Evolutionary conservation across 2,329 filamentous ascomycete species (phyloP).

Genomic region (Taxawa tesnikishii): DNA sequence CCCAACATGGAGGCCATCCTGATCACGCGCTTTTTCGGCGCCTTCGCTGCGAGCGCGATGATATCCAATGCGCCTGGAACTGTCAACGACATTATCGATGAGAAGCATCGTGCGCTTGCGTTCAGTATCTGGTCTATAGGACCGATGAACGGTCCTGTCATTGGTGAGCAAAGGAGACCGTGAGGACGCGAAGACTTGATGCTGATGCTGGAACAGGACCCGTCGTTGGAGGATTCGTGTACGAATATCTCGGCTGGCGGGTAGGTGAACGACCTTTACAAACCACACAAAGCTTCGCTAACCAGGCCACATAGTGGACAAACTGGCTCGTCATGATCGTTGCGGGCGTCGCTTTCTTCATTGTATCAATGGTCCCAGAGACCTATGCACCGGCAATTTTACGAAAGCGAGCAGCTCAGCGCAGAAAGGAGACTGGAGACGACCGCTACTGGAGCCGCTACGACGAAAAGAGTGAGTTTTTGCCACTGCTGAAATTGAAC

Average conservation of each 20-base stretch:
- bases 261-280: conserved; percentile 49
- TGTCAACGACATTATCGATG: conserved; percentile 69
- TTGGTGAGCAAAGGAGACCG: too few species aligned
- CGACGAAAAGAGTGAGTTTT: conserved; percentile 56
- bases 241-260: conserved; percentile 72
- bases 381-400: conserved; percentile 66
- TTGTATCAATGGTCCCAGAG: conserved; percentile 53
- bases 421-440: conserved; percentile 58
- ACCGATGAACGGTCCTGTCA: conserved; percentile 58
- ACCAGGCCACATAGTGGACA: conserved; percentile 5
- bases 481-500: conserved; percentile 58
- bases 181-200: too few species aligned
- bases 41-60: conserved; percentile 65
- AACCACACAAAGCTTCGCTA: background rate
- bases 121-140: conserved; percentile 77
- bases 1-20: conserved; percentile 56
- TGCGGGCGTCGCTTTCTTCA: conserved; percentile 46
- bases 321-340: conserved; percentile 53
- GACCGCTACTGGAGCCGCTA: conserved; percentile 68
- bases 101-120: conserved; percentile 68
- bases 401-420: conserved; percentile 49
- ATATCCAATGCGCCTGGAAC: conserved; percentile 74
- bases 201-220: too few species aligned
- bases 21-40: conserved; percentile 62
- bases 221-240: conserved; percentile 71